These are phyloP conservation scores for Candida xyloterini DNA, from an alignment of 805 yeast species.

Conservation along the genomic window DNA sequence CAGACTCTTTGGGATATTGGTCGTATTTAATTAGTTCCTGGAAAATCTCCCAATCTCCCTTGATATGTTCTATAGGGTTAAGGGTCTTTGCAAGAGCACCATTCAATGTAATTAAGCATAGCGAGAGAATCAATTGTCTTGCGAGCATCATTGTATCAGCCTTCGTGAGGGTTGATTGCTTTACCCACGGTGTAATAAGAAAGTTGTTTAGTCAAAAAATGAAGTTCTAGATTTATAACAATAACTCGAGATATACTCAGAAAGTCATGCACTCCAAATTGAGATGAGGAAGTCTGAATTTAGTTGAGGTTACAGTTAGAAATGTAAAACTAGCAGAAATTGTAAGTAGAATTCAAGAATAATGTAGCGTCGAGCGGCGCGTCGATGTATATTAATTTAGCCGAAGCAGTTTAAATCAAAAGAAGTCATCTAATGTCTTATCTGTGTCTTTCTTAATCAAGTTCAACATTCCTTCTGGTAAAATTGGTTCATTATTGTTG, in stretches of 20 bases:
- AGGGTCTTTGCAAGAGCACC: neutral
- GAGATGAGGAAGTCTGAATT: no score
- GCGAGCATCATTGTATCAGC: neutral
- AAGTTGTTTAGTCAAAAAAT: no score
- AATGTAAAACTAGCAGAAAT: neutral
- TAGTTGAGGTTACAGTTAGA: no score
- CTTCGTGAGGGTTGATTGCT: neutral
- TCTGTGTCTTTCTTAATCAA: conserved; percentile 84
- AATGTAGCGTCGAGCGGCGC: conserved; percentile 3
- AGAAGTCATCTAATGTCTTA: conserved; percentile 72
- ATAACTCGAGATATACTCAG: no score
- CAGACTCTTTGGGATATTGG: neutral
- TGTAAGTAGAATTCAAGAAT: neutral
- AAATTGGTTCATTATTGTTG: conserved; percentile 62
- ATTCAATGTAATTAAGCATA: neutral
- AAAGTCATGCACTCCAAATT: no score
- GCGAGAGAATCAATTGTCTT: neutral
- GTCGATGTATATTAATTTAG: neutral
- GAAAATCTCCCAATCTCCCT: conserved; percentile 1
- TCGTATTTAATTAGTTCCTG: neutral
- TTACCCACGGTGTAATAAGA: neutral
- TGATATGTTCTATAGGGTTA: neutral
- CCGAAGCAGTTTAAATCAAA: conserved; percentile 20
- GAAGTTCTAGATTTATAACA: no score
- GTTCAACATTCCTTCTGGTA: conserved; percentile 89